Conservation (phyloP, 768 basidiomycete species). For the Dioszegia crocea region DNA sequence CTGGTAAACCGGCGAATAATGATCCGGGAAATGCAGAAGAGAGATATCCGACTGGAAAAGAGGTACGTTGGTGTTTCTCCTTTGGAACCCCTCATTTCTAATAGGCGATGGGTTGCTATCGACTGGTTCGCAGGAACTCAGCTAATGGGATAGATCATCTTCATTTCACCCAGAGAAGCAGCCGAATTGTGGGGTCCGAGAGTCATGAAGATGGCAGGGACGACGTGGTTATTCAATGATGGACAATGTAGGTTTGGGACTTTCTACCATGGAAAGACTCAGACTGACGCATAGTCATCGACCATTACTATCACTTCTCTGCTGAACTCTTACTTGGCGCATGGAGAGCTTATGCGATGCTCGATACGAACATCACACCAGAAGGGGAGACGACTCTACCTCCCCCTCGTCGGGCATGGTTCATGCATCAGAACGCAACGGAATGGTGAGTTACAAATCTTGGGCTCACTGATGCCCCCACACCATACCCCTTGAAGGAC, state of each 20-base stretch:
- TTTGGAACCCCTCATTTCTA: too few relatives aligned
- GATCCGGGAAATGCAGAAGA: conserved; percentile 63
- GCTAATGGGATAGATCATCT: conserved; percentile 45
- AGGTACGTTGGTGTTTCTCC: conserved; percentile 54
- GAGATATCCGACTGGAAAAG: conserved; percentile 63
- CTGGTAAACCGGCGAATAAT: conserved; percentile 59
- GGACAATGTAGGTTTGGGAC: conserved; percentile 53
- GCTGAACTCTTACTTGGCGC: conserved; percentile 73
- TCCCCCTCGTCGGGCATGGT: conserved; percentile 65
- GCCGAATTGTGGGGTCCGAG: conserved; percentile 60
- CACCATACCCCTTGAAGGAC: too few relatives aligned
- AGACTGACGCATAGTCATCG: conserved; percentile 54
- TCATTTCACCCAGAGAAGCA: conserved; percentile 63
- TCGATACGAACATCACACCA: conserved; percentile 42
- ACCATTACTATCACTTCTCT: conserved; percentile 82
- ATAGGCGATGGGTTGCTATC: too few relatives aligned
- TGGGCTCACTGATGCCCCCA: too few relatives aligned
- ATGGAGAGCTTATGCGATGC: conserved; percentile 60
- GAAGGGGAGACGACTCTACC: conserved; percentile 53
- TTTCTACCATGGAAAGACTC: neutral
- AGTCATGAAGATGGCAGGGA: conserved; percentile 66
- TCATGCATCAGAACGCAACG: conserved; percentile 53
- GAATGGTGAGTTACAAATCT: conserved; percentile 42
- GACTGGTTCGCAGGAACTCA: too few relatives aligned
- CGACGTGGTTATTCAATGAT: conserved; percentile 55